Percentiles rank a stretch among this genome's conserved stretches.
Evolutionary conservation across 306 rosid genomes (phyloP).

Genomic region (Gastrolobium bilobum): DNA sequence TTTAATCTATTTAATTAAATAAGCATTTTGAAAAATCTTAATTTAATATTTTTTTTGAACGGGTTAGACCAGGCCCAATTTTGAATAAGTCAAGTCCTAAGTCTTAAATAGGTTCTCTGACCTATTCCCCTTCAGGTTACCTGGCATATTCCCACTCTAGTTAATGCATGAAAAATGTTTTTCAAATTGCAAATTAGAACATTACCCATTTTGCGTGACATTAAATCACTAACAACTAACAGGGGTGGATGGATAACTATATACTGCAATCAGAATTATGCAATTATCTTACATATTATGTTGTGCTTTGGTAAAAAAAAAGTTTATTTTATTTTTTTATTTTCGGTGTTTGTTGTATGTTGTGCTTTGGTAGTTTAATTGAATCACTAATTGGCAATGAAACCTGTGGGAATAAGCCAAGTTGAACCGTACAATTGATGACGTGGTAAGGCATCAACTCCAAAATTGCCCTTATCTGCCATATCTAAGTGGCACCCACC

Average conservation of each 20-base stretch:
- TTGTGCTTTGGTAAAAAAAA: background rate
- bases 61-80: too few species aligned
- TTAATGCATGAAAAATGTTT: conserved; percentile 50
- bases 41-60: too few species aligned
- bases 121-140: too few species aligned
- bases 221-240: background rate
- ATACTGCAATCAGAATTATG: background rate
- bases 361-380: conserved; percentile 23
- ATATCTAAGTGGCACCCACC: conserved; percentile 66
- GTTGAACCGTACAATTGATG: conserved; percentile 39
- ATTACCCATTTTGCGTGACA: background rate
- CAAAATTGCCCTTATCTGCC: conserved; percentile 61
- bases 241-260: conserved; percentile 3
- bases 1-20: too few species aligned
- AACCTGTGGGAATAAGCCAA: conserved; percentile 24
- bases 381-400: conserved; percentile 29
- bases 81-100: too few species aligned
- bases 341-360: too few species aligned
- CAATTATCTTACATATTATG: background rate
- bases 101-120: too few species aligned
- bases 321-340: too few species aligned
- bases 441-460: conserved; percentile 55
- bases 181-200: conserved; percentile 7
- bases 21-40: too few species aligned
- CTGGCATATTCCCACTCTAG: too few species aligned